These are phyloP conservation scores for Ramaria rubella DNA, from an alignment of 768 basidiomycete genomes.

Conservation along the genomic window DNA sequence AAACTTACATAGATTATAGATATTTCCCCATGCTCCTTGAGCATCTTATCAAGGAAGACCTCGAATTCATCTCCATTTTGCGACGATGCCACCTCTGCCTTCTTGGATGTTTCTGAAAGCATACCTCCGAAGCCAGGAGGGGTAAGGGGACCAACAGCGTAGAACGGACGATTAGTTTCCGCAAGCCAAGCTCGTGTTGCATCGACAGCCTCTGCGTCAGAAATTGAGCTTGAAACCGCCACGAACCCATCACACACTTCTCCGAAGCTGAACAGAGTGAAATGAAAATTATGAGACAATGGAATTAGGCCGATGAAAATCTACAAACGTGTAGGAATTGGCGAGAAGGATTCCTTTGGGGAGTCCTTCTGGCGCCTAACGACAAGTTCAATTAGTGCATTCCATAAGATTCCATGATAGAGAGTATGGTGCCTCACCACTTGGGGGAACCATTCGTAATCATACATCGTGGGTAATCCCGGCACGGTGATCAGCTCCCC, in stretches of 20 bases:
- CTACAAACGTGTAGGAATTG: background rate
- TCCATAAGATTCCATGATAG: background rate
- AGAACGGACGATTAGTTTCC: slow-evolving; percentile 11
- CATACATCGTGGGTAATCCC: slow-evolving; percentile 21
- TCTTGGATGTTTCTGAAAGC: background rate
- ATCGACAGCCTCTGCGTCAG: slow-evolving; percentile 16
- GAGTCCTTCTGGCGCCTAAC: background rate
- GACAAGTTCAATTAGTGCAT: background rate
- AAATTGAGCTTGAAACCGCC: slow-evolving; percentile 10
- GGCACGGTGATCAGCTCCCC: slow-evolving; percentile 17
- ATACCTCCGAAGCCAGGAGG: slow-evolving; percentile 3
- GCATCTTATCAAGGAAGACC: slow-evolving; percentile 12
- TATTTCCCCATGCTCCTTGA: slow-evolving; percentile 14
- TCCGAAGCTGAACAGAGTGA: background rate
- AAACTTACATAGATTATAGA: slow-evolving; percentile 20
- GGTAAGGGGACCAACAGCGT: slow-evolving; percentile 15
- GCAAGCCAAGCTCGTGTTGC: slow-evolving; percentile 14
- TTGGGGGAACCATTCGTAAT: slow-evolving; percentile 20
- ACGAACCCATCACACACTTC: slow-evolving; percentile 15
- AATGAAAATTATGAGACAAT: background rate
- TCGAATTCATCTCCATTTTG: slow-evolving; percentile 12
- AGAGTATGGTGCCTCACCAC: slow-evolving; percentile 8
- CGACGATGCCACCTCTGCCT: slow-evolving; percentile 14
- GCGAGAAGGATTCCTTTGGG: background rate
- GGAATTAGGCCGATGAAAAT: background rate